These are phyloP conservation scores for Elaeis oleifera DNA, from an alignment of 202 grass and related monocot species.

Conservation along the genomic window DNA sequence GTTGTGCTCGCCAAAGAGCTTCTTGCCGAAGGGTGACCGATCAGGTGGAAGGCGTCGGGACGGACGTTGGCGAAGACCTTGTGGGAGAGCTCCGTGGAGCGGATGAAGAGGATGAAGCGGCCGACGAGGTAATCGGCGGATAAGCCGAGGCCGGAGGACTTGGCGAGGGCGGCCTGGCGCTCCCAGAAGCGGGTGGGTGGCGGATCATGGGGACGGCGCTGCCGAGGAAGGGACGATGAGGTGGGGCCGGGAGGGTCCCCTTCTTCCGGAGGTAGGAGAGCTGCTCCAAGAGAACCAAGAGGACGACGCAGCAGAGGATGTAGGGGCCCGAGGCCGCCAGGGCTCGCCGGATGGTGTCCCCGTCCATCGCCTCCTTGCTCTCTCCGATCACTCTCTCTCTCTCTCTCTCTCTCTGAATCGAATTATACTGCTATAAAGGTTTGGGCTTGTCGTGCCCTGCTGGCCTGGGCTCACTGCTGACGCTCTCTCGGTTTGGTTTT, in stretches of 20 bases:
- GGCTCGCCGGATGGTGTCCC: no score
- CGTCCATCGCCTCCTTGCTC: no score
- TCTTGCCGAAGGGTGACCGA: conserved; percentile 92
- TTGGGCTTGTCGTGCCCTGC: no score
- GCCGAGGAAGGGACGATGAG: conserved; percentile 69
- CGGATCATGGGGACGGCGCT: conserved; percentile 53
- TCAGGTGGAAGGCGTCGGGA: conserved; percentile 89
- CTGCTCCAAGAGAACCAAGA: conserved; percentile 57
- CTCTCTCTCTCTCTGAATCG: no score
- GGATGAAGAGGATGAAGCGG: conserved; percentile 78
- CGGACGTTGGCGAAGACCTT: conserved; percentile 92
- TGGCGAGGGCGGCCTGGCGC: conserved; percentile 44
- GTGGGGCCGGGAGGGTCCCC: conserved; percentile 47
- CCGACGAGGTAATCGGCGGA: conserved; percentile 67
- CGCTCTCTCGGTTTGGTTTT: no score
- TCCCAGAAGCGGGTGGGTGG: conserved; percentile 71
- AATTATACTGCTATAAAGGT: no score
- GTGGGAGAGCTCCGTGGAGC: conserved; percentile 76
- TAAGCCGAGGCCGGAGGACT: conserved; percentile 49
- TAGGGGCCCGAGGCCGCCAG: conserved; percentile 40
- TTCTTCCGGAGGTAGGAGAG: conserved; percentile 83
- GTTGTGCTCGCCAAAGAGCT: conserved; percentile 91
- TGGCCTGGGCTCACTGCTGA: no score
- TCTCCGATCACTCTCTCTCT: no score
- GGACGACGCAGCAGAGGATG: conserved; percentile 25